Conservation (phyloP, 1,284 basidiomycete species). For the Ceratobasidium sp. region DNA sequence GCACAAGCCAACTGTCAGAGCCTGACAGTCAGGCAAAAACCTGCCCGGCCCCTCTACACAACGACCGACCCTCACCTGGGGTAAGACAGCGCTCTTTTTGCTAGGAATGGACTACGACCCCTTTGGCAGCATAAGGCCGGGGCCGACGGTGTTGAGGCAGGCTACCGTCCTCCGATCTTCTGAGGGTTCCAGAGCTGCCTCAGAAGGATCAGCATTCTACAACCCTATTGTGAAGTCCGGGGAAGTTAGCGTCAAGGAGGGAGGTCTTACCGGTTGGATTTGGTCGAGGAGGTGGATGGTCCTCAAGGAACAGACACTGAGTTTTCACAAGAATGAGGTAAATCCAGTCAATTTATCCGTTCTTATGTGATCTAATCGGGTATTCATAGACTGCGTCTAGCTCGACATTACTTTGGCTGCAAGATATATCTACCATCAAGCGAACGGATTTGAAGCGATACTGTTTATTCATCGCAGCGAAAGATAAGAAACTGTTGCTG, state of each 20-base stretch:
- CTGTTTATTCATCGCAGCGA: constrained; percentile 88
- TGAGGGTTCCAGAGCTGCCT: constrained; percentile 75
- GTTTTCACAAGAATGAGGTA: constrained; percentile 95
- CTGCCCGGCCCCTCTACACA: constrained; percentile 20
- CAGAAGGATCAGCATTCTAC: constrained; percentile 60
- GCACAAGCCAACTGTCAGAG: no score
- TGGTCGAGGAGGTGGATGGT: constrained; percentile 95
- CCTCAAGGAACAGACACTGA: constrained; percentile 83
- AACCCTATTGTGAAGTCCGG: constrained; percentile 72
- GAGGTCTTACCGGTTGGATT: constrained; percentile 90
- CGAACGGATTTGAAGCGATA: constrained; percentile 95
- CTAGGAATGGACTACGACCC: constrained; percentile 23
- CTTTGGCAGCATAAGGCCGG: constrained; percentile 49
- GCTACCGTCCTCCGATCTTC: constrained; percentile 64
- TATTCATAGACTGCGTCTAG: constrained; percentile 69
- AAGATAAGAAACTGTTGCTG: constrained; percentile 82
- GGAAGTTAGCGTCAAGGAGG: constrained; percentile 87
- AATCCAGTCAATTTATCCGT: constrained; percentile 28
- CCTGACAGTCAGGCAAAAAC: no score
- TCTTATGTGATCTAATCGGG: constrained; percentile 1
- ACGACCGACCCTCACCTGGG: constrained; percentile 7
- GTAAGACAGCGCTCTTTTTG: not conserved
- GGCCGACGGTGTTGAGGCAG: constrained; percentile 70
- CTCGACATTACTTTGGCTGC: constrained; percentile 77
- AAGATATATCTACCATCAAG: constrained; percentile 89